Evolutionary conservation across 2,329 filamentous ascomycete species (phyloP).

Genomic region (Pseudogymnoascus sp.): DNA sequence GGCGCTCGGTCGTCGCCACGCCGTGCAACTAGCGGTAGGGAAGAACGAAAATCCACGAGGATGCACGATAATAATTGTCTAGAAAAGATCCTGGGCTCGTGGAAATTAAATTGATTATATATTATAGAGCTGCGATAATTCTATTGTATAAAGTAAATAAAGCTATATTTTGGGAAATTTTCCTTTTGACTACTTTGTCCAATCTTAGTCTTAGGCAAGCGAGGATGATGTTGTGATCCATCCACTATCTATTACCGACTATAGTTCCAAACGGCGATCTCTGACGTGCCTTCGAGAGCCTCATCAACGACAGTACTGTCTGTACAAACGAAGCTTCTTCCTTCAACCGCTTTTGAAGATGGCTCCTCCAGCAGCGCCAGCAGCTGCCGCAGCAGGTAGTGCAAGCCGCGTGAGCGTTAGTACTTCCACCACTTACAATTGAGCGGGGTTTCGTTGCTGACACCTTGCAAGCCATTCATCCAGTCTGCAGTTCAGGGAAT

Average conservation of each 20-base stretch:
- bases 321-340: neutral
- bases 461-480: constrained; percentile 23
- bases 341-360: constrained; percentile 20
- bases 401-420: constrained; percentile 28
- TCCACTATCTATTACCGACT: neutral
- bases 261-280: neutral
- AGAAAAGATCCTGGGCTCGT: neutral
- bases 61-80: neutral
- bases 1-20: neutral
- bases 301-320: constrained; percentile 2
- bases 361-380: constrained; percentile 27
- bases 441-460: constrained; percentile 14
- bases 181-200: neutral
- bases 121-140: neutral
- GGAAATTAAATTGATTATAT: neutral
- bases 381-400: constrained; percentile 23
- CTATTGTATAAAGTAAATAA: neutral
- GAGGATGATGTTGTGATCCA: constrained; percentile 9
- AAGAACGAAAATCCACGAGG: neutral
- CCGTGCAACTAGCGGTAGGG: neutral
- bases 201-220: neutral
- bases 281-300: neutral
- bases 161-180: neutral
- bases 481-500: constrained; percentile 40
- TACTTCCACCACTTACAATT: neutral